Conservation (phyloP, 2,329 filamentous ascomycete genomes). For the Ascomycota sp. region DNA sequence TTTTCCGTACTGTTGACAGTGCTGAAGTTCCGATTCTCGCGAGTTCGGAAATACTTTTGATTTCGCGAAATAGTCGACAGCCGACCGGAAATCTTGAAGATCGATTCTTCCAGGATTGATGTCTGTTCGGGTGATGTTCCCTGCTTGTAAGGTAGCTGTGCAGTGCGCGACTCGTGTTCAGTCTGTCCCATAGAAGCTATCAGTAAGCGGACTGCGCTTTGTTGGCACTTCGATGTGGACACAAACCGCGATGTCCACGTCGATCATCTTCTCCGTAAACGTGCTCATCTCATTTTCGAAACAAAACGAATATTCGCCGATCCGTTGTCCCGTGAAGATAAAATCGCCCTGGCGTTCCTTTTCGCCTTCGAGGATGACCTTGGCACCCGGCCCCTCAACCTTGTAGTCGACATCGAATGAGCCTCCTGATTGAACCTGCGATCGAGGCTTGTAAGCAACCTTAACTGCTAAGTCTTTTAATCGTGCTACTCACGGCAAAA, state of each 20-base stretch:
- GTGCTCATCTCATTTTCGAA: conserved; percentile 98
- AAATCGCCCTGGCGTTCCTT: conserved; percentile 95
- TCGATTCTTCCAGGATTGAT: conserved; percentile 70
- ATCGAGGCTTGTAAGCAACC: neutral
- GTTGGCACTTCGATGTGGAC: neutral
- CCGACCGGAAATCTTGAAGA: conserved; percentile 85
- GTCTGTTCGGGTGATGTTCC: conserved; percentile 81
- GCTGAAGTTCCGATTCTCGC: conserved; percentile 97
- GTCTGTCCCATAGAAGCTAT: conserved; percentile 34
- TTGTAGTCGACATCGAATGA: conserved; percentile 93
- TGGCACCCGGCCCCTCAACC: conserved; percentile 64
- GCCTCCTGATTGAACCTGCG: conserved; percentile 87
- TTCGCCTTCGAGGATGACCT: conserved; percentile 62
- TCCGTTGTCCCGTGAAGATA: conserved; percentile 78
- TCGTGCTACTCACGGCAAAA: conserved; percentile 55
- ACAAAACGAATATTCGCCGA: conserved; percentile 89
- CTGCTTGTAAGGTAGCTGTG: conserved; percentile 71
- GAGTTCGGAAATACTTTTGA: conserved; percentile 98
- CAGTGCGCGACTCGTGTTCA: conserved; percentile 62
- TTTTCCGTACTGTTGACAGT: conserved; percentile 91
- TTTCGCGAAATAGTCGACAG: conserved; percentile 88
- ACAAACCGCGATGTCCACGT: conserved; percentile 78
- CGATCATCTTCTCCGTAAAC: conserved; percentile 90
- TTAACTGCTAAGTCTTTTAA: neutral
- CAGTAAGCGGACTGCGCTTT: neutral